Evolutionary conservation across 192 early-diverging fungal species (phyloP).

Genomic region (Helicostylum pulchrum): DNA sequence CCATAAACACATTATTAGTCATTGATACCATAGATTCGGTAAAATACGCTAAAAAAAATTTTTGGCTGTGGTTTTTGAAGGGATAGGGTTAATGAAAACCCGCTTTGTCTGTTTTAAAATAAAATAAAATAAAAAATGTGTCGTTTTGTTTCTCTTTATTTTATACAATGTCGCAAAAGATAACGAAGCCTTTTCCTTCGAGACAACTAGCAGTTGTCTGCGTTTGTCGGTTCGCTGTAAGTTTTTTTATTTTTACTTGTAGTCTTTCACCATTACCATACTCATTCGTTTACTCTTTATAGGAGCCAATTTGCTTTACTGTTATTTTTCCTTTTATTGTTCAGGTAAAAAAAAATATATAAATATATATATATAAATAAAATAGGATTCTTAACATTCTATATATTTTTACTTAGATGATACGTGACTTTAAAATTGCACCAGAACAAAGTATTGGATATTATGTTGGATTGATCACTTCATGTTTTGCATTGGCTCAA

Average conservation of each 20-base stretch:
- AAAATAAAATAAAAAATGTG: too few relatives aligned
- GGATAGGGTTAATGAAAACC: too few relatives aligned
- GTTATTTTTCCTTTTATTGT: conserved; percentile 32
- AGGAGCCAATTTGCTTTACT: conserved; percentile 35
- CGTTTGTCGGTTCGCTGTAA: conserved; percentile 23
- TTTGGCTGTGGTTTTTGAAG: too few relatives aligned
- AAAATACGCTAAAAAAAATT: not conserved
- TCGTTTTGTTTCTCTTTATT: too few relatives aligned
- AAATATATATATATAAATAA: not conserved
- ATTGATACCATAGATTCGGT: too few relatives aligned
- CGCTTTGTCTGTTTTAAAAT: too few relatives aligned
- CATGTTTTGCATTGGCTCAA: conserved; percentile 54
- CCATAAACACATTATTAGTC: too few relatives aligned
- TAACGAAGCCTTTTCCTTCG: conserved; percentile 12
- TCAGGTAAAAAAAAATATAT: conserved; percentile 16
- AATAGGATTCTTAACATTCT: too few relatives aligned
- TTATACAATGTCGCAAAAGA: conserved; percentile 6
- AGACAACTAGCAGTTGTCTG: conserved; percentile 24
- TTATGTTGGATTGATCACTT: conserved; percentile 45
- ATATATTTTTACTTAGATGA: conserved; percentile 27
- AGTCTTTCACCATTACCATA: not conserved
- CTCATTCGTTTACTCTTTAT: not conserved
- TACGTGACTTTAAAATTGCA: conserved; percentile 63
- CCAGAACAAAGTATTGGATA: conserved; percentile 47
- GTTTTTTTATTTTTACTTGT: not conserved